Base-by-base conservation (phyloP, 768 basidiomycete species). In the Naganishia onofrii region DNA sequence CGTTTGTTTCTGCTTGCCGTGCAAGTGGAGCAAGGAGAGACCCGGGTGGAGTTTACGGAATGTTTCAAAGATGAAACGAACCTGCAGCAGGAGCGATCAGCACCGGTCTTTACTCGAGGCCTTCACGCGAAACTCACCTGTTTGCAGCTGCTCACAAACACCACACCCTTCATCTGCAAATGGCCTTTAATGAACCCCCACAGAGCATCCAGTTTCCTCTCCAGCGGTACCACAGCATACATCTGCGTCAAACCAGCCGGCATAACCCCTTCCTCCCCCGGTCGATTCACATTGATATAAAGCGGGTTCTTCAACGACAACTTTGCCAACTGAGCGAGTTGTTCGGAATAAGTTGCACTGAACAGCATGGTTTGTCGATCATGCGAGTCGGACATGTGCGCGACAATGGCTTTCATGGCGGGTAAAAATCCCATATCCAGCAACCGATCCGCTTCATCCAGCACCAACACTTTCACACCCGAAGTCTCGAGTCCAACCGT, bases 11-110 rank as follows among this genome's bases (percentile, higher is more conserved):
- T 96, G 93, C 79, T 96, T 97, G 38, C 95, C 95, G 76, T 98
- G 93, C 9, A 99, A 82, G 78, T 94, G 90, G 26, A 99, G 85
- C n/a, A 99, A 84, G 3, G 95, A 88, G 5, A 93, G 84, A 74
- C 95, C 95, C 0, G 95, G 95, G 72, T 95, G 95, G 84, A 99
- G 87, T 80, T 89, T 89, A 83, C 92, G 90, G 82, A 99, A 97
- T 19, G 90, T 91, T 83, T 96, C 94, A 77, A 90, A 97, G 8
- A 90, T 89, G 81, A 97, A 98, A 23, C 94, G 92, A 63, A 98
- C 84, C 83, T 84, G 66, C 19, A 36, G 31, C 36, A n/a, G 36
- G 26, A 8, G 63, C 12, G 51, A 69, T 58, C 58, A 48, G 54
- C 55, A 21, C 29, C 26, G 13, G 17, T 67, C 46, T 58, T 7